A percentile compares a stretch with the other conserved stretches of the same genome.
These are phyloP conservation scores for Leccinum solheimii DNA, from an alignment of 1,284 basidiomycete species.

Conservation along the genomic window DNA sequence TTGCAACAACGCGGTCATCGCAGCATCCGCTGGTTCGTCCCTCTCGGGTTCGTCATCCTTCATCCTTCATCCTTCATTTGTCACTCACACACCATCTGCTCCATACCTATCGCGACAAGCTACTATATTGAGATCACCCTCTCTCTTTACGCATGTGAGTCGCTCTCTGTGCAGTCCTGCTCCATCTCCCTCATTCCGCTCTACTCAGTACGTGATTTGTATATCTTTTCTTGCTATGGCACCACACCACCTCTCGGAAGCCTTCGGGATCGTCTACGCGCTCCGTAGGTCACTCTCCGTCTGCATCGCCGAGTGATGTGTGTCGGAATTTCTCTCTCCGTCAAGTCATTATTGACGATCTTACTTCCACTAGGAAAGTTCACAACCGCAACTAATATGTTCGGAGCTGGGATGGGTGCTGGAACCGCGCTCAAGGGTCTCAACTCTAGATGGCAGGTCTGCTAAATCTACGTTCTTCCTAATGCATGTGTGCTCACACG, in stretches of 20 bases:
- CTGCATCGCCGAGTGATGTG: conserved; percentile 57
- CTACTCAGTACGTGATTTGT: conserved; percentile 34
- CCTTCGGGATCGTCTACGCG: conserved; percentile 66
- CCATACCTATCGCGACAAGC: too few relatives aligned
- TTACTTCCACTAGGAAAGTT: conserved; percentile 44
- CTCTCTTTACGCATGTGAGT: conserved; percentile 23
- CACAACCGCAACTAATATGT: conserved; percentile 46
- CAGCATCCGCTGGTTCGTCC: too few relatives aligned
- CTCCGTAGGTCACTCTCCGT: conserved; percentile 61
- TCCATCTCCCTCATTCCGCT: conserved; percentile 20
- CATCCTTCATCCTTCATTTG: too few relatives aligned
- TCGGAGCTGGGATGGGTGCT: conserved; percentile 53
- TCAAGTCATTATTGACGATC: conserved; percentile 11
- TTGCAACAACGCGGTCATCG: too few relatives aligned
- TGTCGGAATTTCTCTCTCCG: conserved; percentile 3
- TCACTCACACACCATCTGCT: too few relatives aligned
- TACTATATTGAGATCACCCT: too few relatives aligned
- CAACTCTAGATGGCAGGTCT: conserved; percentile 70
- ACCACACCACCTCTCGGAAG: conserved; percentile 54
- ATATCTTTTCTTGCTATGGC: conserved; percentile 46
- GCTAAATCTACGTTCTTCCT: conserved; percentile 27
- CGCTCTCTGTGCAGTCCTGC: conserved; percentile 1
- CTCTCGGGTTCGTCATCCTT: too few relatives aligned
- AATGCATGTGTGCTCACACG: conserved; percentile 10
- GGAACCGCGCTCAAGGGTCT: conserved; percentile 51